These are phyloP conservation scores for Ceratobasidium sp. DNA, from an alignment of 1,284 basidiomycete genomes.

Conservation along the genomic window DNA sequence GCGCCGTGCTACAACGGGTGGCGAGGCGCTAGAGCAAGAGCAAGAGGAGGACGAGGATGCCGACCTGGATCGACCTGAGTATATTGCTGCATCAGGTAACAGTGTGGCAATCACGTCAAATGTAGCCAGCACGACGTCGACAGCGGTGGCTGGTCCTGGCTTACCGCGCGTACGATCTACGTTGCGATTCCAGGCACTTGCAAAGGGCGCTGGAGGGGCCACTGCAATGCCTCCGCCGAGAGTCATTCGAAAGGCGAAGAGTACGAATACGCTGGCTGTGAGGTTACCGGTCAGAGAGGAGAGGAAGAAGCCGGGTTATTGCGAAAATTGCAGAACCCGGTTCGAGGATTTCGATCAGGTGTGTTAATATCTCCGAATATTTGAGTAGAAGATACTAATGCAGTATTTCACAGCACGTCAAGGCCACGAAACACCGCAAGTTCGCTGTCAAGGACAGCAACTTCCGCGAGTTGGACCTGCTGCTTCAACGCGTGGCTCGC, in stretches of 20 bases:
- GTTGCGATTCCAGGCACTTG: constrained; percentile 63
- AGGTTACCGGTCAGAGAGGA: constrained; percentile 80
- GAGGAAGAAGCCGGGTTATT: constrained; percentile 94
- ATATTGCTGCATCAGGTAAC: constrained; percentile 93
- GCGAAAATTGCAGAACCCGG: constrained; percentile 93
- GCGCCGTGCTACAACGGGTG: constrained; percentile 50
- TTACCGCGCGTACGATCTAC: constrained; percentile 64
- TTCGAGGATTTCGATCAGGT: constrained; percentile 91
- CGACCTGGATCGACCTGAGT: constrained; percentile 68
- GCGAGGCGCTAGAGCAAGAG: constrained; percentile 49
- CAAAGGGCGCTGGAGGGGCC: constrained; percentile 54
- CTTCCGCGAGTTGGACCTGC: constrained; percentile 83
- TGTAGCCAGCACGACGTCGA: constrained; percentile 85
- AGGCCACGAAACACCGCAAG: constrained; percentile 80
- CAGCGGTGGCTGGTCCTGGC: constrained; percentile 52
- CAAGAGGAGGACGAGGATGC: constrained; percentile 57
- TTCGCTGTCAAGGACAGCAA: constrained; percentile 86
- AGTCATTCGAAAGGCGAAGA: constrained; percentile 80
- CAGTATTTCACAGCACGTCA: constrained; percentile 72
- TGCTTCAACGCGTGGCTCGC: constrained; percentile 79
- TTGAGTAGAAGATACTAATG: constrained; percentile 16
- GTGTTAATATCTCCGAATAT: constrained; percentile 42
- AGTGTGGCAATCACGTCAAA: constrained; percentile 92
- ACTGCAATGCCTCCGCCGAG: constrained; percentile 62
- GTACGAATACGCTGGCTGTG: constrained; percentile 71